Percentiles rank a stretch among this genome's conserved stretches.
Conservation (phyloP, 306 rosid genomes). For the Bauhinia variegata region DNA sequence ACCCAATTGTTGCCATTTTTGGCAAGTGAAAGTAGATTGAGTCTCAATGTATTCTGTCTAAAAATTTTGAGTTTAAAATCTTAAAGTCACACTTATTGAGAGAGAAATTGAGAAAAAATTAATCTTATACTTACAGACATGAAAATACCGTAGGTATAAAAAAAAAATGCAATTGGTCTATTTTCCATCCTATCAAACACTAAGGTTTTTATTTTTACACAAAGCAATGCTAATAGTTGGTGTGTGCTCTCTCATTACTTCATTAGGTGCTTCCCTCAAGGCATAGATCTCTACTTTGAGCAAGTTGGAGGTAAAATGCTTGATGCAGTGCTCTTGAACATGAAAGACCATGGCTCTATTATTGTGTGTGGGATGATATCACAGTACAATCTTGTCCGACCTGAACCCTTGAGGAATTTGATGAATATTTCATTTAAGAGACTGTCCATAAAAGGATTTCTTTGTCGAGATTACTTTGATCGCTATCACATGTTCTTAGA, state of each 20-base stretch:
- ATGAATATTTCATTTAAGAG: background rate
- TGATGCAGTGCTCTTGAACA: background rate
- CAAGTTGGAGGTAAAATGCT: background rate
- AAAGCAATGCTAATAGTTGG: too few relatives aligned
- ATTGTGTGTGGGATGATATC: background rate
- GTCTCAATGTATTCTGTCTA: too few relatives aligned
- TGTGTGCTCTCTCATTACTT: too few relatives aligned
- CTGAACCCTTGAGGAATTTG: background rate
- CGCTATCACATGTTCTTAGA: background rate
- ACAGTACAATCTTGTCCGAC: background rate
- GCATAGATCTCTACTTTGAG: background rate
- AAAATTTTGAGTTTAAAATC: too few relatives aligned
- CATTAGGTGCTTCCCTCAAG: too few relatives aligned
- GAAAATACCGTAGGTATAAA: too few relatives aligned
- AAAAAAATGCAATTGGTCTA: constrained; percentile 10
- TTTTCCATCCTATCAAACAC: background rate
- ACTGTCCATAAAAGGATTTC: background rate
- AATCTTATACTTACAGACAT: too few relatives aligned
- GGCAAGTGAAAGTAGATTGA: too few relatives aligned
- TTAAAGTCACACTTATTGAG: too few relatives aligned
- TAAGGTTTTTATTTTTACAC: too few relatives aligned
- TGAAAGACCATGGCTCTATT: background rate
- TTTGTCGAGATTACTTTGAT: background rate
- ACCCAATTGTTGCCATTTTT: too few relatives aligned
- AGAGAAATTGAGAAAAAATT: too few relatives aligned